A percentile compares a stretch with the other conserved stretches of the same genome.
phyloP scores from a whole-genome alignment of 2,329 filamentous ascomycete species.

The Penicillium hordei region DNA sequence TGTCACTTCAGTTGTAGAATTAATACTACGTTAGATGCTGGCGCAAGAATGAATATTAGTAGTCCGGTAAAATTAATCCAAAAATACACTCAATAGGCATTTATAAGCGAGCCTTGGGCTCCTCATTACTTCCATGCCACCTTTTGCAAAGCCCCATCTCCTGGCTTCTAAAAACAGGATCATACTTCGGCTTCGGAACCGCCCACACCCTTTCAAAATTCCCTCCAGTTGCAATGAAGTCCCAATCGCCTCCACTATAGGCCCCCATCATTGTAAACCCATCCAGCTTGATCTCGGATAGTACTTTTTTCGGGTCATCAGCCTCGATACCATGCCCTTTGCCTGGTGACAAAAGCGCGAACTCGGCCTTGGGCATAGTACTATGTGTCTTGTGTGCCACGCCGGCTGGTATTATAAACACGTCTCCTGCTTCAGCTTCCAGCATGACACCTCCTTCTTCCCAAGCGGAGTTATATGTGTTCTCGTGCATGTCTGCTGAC shows the following conservation, averaged over 20 bases:
- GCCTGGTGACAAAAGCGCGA: slow-evolving; percentile 49
- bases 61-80: too few relatives aligned
- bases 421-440: slow-evolving; percentile 53
- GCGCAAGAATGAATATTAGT: too few relatives aligned
- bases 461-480: slow-evolving; percentile 17
- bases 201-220: slow-evolving; percentile 50
- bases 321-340: slow-evolving; percentile 39
- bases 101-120: too few relatives aligned
- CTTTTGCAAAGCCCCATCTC: background rate
- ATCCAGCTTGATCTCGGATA: slow-evolving; percentile 38
- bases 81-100: too few relatives aligned
- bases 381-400: slow-evolving; percentile 57
- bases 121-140: background rate
- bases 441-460: slow-evolving; percentile 54
- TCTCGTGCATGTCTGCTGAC: slow-evolving; percentile 7
- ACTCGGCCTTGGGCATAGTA: slow-evolving; percentile 39
- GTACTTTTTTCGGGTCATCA: slow-evolving; percentile 34
- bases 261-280: slow-evolving; percentile 60
- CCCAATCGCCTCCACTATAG: slow-evolving; percentile 53
- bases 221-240: slow-evolving; percentile 51
- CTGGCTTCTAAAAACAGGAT: slow-evolving; percentile 49
- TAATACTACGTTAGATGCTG: too few relatives aligned
- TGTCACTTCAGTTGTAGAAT: too few relatives aligned
- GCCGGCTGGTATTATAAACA: slow-evolving; percentile 60
- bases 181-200: slow-evolving; percentile 46